Base-by-base conservation (phyloP, 441 rosid genomes). In the Pelargonium cotyledonis region DNA sequence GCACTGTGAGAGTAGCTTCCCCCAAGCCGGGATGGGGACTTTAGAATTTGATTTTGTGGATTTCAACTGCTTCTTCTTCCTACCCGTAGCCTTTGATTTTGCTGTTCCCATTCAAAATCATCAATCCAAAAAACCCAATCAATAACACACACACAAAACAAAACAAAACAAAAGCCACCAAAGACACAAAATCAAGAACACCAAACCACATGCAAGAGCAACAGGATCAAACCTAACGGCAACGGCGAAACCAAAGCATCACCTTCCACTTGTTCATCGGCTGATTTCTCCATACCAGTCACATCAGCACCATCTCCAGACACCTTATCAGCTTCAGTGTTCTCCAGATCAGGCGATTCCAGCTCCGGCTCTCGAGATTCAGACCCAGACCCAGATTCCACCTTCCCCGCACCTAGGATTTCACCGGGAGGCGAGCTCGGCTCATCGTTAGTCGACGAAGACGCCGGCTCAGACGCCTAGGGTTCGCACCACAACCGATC, bases 1-100 rank as follows among this genome's bases (percentile, higher is more conserved):
- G 72, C 82, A 87, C 89, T 92, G 95, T 2, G 98, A 92, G 73
- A 95, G 90, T 75, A 95, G 86, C 81, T 85, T 89, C 38, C 87
- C 99, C 97, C 98, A 95, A 15, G 96, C 91, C 76, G 43, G 43
- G 14, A 35, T 40, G 66, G 19, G 62, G 62, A 74, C 78, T 74
- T 83, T 86, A 16, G 84, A 75, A 70, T 70, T 79, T 63, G 72
- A 72, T 71, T 83, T 89, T 8, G 68, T 75, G 18, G 84, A 47
- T 77, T 86, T 86, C 0, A 77, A 31, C 0, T 78, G 67, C 44
- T 84, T 80, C 78, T 86, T 92, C 89, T 88, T 92, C 31, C 66
- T 70, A 46, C 70, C 74, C 41, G 63, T 71, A 0, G 83, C 75
- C 85, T 85, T 88, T 0, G 88, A 68, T 71, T 84, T 89, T 14